Conservation (phyloP, 306 rosid species). For the Citrullus colocynthis region DNA sequence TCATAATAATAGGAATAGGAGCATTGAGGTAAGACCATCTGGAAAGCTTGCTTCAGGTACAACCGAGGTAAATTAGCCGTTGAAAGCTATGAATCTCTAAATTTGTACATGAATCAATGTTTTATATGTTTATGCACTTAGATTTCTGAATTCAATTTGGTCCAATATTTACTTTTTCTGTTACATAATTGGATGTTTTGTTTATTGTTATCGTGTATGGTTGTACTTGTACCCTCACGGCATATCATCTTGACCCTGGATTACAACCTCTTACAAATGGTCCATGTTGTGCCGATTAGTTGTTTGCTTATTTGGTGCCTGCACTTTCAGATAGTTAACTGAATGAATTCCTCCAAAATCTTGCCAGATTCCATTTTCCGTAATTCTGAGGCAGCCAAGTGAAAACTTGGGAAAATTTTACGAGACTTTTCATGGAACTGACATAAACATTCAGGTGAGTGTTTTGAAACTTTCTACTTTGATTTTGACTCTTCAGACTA, state of each 20-base stretch:
- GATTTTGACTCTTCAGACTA: background rate
- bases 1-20: constrained; percentile 64
- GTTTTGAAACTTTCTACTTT: constrained; percentile 1
- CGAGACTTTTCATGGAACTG: constrained; percentile 87
- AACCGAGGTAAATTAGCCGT: constrained; percentile 50
- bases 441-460: constrained; percentile 74
- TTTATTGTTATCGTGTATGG: background rate
- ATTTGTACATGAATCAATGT: background rate
- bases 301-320: background rate
- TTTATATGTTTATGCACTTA: background rate
- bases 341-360: background rate
- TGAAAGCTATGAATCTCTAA: background rate
- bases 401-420: constrained; percentile 51
- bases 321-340: background rate
- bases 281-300: background rate
- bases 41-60: constrained; percentile 77
- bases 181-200: background rate
- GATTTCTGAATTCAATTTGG: background rate
- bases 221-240: background rate
- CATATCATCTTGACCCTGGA: background rate
- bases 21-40: constrained; percentile 48
- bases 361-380: constrained; percentile 72
- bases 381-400: constrained; percentile 40
- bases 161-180: background rate
- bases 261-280: background rate